Conservation (phyloP, 2,329 filamentous ascomycete genomes). For the Neospermospora avenae region DNA sequence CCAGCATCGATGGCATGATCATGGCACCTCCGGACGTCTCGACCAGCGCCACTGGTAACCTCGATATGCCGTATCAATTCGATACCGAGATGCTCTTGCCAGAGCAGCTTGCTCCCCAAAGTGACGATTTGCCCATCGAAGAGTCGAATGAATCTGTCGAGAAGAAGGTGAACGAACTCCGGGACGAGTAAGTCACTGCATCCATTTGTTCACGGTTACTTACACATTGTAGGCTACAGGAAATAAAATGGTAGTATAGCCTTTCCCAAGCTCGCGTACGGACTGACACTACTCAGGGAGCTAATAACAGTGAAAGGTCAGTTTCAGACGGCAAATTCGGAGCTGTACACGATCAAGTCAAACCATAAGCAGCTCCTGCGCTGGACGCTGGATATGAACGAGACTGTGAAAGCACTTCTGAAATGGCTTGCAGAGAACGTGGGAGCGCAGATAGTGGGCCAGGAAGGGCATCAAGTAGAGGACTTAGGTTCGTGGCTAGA, state of each 20-base stretch:
- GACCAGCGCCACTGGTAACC: neutral
- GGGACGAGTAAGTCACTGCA: neutral
- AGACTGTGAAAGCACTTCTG: neutral
- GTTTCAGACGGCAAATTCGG: neutral
- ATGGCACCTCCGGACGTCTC: neutral
- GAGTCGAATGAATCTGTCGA: neutral
- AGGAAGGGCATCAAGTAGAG: neutral
- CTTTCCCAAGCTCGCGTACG: neutral
- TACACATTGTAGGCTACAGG: neutral
- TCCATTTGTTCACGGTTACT: neutral
- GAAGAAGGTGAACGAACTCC: neutral
- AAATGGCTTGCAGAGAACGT: neutral
- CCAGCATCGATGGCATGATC: neutral
- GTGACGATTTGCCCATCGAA: neutral
- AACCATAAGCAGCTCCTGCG: neutral
- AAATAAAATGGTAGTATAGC: neutral
- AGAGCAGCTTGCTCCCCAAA: neutral
- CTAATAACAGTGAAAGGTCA: neutral
- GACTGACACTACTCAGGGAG: neutral
- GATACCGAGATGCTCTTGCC: neutral
- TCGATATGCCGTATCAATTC: neutral
- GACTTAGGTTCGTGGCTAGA: neutral
- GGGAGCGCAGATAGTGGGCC: neutral
- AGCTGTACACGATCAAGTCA: neutral
- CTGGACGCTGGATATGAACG: neutral